Evolutionary conservation across 2,329 filamentous ascomycete genomes (phyloP).

Genomic region (Neodidymelliopsis sp.): DNA sequence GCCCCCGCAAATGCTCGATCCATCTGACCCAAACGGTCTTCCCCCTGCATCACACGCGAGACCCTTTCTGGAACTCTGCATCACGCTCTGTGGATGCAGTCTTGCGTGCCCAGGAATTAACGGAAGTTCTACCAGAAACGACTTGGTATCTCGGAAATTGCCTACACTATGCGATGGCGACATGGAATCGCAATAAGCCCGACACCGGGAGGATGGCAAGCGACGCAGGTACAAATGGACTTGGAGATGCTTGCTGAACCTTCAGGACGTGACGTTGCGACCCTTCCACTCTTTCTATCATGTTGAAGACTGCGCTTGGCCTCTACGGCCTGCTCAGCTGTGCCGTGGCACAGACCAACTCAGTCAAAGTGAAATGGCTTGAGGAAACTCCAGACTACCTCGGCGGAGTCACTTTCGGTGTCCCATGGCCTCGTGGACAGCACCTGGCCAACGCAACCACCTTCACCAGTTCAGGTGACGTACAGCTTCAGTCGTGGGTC

Average conservation of each 20-base stretch:
- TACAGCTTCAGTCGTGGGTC: conserved; percentile 61
- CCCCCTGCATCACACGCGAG: conserved; percentile 21
- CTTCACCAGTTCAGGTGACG: conserved; percentile 40
- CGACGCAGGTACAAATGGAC: conserved; percentile 12
- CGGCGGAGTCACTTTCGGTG: conserved; percentile 49
- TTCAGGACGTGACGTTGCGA: conserved; percentile 7
- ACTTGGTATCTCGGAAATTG: conserved; percentile 24
- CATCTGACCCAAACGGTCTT: conserved; percentile 1
- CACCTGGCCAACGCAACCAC: conserved; percentile 48
- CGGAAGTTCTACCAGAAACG: conserved; percentile 23
- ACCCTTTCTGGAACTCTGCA: conserved; percentile 3
- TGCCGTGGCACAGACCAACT: conserved; percentile 22
- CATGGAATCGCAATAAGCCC: conserved; percentile 11
- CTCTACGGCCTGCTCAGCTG: conserved; percentile 26
- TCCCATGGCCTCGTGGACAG: conserved; percentile 50
- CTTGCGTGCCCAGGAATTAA: conserved; percentile 21
- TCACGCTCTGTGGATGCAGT: conserved; percentile 20
- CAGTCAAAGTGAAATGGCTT: conserved; percentile 44
- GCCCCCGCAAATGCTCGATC: conserved; percentile 17
- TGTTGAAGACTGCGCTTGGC: conserved; percentile 23
- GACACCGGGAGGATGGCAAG: conserved; percentile 8
- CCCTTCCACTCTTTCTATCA: conserved; percentile 19
- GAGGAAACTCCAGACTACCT: conserved; percentile 37
- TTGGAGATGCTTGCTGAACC: conserved; percentile 3
- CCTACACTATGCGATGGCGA: conserved; percentile 15